Percentiles rank a stretch among this genome's conserved stretches.
These are phyloP conservation scores for Cladorrhinum samala DNA, from an alignment of 495 filamentous ascomycete genomes.

Conservation along the genomic window DNA sequence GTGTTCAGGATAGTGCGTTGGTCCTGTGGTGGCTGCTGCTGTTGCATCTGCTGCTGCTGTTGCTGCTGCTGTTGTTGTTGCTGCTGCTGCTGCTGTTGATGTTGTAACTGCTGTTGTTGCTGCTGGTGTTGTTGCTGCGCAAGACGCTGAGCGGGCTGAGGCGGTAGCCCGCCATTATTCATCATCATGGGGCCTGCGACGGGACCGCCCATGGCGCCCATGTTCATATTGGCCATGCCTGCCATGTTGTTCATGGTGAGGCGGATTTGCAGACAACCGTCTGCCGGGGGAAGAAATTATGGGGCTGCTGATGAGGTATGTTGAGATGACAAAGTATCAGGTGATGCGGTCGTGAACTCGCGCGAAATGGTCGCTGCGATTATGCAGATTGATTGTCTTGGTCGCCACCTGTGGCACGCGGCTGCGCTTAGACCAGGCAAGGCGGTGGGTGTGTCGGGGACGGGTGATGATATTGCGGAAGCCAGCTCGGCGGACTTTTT, in stretches of 20 bases:
- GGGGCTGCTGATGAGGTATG: conserved; percentile 10
- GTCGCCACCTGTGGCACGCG: conserved; percentile 25
- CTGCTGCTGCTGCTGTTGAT: conserved; percentile 12
- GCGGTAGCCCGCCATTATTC: conserved; percentile 52
- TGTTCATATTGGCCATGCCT: conserved; percentile 49
- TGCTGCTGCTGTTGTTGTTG: not conserved
- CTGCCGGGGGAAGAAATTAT: conserved; percentile 14
- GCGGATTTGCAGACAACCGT: conserved; percentile 24
- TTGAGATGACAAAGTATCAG: conserved; percentile 13
- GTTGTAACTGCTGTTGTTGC: conserved; percentile 11
- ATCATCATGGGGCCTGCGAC: conserved; percentile 63
- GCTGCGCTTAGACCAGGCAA: conserved; percentile 24
- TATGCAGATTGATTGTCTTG: conserved; percentile 6
- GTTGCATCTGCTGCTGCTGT: conserved; percentile 8
- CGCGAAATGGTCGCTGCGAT: conserved; percentile 1
- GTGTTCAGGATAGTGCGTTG: conserved; percentile 63
- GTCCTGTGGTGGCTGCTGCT: conserved; percentile 20
- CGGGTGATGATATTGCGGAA: not conserved
- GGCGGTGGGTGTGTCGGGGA: conserved; percentile 9
- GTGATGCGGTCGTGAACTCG: not conserved
- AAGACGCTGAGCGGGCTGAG: conserved; percentile 24
- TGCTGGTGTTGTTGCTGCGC: conserved; percentile 19
- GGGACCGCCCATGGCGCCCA: conserved; percentile 59
- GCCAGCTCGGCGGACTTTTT: conserved; percentile 10
- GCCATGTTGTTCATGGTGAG: conserved; percentile 62